Base-by-base conservation (phyloP, 2,329 filamentous ascomycete genomes). In the Balansia obtecta region DNA sequence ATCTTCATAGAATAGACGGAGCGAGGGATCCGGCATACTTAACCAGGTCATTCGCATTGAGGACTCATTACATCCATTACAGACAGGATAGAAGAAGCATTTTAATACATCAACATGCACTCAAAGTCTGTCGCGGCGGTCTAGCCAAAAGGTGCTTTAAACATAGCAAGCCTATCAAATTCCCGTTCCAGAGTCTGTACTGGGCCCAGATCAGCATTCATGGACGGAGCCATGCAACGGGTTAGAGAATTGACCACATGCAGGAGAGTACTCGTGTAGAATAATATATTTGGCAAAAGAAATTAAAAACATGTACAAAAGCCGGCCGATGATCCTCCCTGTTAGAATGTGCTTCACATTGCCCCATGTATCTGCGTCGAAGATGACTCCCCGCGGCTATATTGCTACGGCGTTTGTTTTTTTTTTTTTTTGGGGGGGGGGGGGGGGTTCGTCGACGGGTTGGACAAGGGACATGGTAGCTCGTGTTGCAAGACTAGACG, bases 1-100 rank as follows among this genome's bases (percentile, higher is more conserved):
- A 51, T 77, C 75, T 37, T 64, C 68, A 40, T 76, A 63, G 56
- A 51, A 18, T 27, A 13, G 42, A 4, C 4, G 6, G 11, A 16
- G 22, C 8, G 22, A 37, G 20, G 15, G n/a, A n/a, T 12, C 11
- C 15, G 27, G 27, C 9, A 37, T 37, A 37, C 10, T 37, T 44
- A 12, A 32, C 12, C 15, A 10, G 7, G 27, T 27, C 27, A 27
- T 27, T 27, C 18, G 9, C 9, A 48, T 40, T 40, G 8, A 3
- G 18, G n/a, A 16, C 13, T 15, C n/a, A 30, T 15, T 12, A 37
- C 15, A 37, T 37, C 34, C 10, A 37, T 15, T 27, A 15, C 11
- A 30, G 34, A 37, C 34, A 37, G 34, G 34, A 37, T 37, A 37
- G 15, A 15, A 37, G 15, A 15, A 37, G 34, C 34, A 37, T 27